Base-by-base conservation (phyloP, 2,329 filamentous ascomycete species). In the Ascochyta rabiei region DNA sequence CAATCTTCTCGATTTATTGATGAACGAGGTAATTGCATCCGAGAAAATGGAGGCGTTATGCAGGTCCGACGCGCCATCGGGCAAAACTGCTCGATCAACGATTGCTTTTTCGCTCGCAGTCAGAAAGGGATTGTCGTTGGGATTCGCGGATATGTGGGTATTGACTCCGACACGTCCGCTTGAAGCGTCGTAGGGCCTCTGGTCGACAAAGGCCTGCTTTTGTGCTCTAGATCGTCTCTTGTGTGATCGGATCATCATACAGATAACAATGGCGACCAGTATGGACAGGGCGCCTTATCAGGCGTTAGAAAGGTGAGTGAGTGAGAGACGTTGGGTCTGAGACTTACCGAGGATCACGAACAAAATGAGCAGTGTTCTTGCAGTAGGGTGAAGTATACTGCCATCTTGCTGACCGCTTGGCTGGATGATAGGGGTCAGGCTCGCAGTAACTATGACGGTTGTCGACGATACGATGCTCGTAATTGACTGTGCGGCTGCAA, bases 31-130 rank as follows among this genome's bases (percentile, higher is more conserved):
- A 9, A 57, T 38, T 1, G 54, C 54, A 3, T 57, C 49, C 7
- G 49, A 41, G 15, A 53, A 24, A 6, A 15, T 31, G 2, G 40
- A 45, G 1, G 19, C 34, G 5, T 18, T 7, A 6, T 45, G 28
- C 15, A 6, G 6, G 31, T 53, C 23, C 1, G 37, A 12, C 1
- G n/a, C 16, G 3, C 16, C 28, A 8, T 48, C n/a, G 6, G 40
- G n/a, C 3, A 26, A 34, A 7, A 44, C 45, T 26, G 43, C 44
- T 19, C 52, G n/a, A 5, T 42, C 33, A 7, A 53, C 30, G 18
- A 53, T 53, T 4, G 48, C 48, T 15, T 49, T 57, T 7, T 57
- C 54, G 34, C 49, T 49, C 9, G 39, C 49, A 3, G 48, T 57
- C 10, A 57, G n/a, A 30, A 57, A 57, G 4, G 54, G 54, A 23